Evolutionary conservation across 345 rosid species (phyloP).

Genomic region (Syzygium grande): DNA sequence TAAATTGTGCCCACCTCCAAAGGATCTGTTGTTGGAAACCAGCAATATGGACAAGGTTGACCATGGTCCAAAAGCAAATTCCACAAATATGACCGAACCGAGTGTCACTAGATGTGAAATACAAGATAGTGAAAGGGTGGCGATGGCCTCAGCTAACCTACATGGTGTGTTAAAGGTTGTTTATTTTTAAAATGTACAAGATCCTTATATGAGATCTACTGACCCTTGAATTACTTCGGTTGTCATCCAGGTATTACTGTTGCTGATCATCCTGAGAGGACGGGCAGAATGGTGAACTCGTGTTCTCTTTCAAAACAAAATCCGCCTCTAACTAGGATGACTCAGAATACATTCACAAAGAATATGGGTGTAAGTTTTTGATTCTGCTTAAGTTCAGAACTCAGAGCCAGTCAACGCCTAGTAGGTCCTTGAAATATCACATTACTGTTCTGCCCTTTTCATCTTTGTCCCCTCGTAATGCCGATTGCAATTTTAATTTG

Average conservation of each 20-base stretch:
- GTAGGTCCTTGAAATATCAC: neutral
- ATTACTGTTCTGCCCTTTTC: neutral
- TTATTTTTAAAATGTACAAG: neutral
- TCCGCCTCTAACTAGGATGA: conserved; percentile 13
- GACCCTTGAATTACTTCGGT: neutral
- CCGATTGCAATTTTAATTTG: neutral
- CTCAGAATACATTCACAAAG: conserved; percentile 18
- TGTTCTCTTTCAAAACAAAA: conserved; percentile 19
- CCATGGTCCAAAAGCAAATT: conserved; percentile 14
- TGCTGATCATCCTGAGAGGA: conserved; percentile 24
- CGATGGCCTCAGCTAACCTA: conserved; percentile 20
- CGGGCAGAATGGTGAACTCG: conserved; percentile 22
- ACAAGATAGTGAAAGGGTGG: conserved; percentile 25
- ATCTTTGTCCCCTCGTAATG: neutral
- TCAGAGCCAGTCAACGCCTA: neutral
- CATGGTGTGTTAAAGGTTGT: neutral
- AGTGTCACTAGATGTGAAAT: conserved; percentile 16
- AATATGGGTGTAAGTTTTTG: conserved; percentile 26
- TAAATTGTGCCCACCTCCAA: conserved; percentile 18
- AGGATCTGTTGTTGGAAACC: conserved; percentile 16
- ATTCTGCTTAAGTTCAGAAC: neutral
- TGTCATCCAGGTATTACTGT: conserved; percentile 38
- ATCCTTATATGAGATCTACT: neutral
- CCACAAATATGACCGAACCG: conserved; percentile 22
- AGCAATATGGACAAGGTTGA: conserved; percentile 14